Base-by-base conservation (phyloP, 2,329 filamentous ascomycete genomes). In the Cordyceps pruinosa region DNA sequence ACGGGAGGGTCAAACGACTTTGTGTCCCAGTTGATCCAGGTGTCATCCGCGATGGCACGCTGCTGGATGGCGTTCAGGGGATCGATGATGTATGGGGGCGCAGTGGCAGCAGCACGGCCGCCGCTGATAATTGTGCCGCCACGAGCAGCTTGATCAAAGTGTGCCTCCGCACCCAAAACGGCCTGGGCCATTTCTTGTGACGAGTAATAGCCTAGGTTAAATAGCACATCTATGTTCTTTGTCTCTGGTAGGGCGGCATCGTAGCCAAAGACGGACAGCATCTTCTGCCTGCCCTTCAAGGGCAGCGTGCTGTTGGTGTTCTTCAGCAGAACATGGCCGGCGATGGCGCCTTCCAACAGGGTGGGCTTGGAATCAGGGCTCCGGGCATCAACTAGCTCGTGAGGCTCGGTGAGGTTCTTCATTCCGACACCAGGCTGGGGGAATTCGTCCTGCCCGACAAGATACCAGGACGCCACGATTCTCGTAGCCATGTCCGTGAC, bases 401-500 rank as follows among this genome's bases (percentile, higher is more conserved):
- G 77, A 0, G 74, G 74, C 26, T 69, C 58, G 0, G 70, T 73
- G 2, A 86, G 85, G 57, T 87, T 81, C 63, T 89, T 89, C 48
- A 89, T 78, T 17, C 77, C 77, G 9, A 78, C 63, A 58, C 70
- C 80, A 17, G 63, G 81, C 67, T 49, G 72, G 66, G 69, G 75
- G 37, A 77, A 79, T 30, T 69, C 65, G 7, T 67, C 61, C 63
- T 85, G 81, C 1, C 77, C 78, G 19, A 81, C 69, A 30, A 82
- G 73, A 60, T 83, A 85, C 78, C 81, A 85, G 0, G 81, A 74
- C 1, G 83, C 80, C 0, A 88, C 70, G 62, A 88, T 87, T 58
- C 85, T 84, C 10, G 85, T 87, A 0, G 82, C 87, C 84, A 93
- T 93, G 69, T 96, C 90, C 56, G 88, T 85, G 1, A 95, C 66